Evolutionary conservation across 1,139 yeast species (phyloP), one percentile per base, ranked within the genome.

Genomic region (Suhomyces kunorum): DNA sequence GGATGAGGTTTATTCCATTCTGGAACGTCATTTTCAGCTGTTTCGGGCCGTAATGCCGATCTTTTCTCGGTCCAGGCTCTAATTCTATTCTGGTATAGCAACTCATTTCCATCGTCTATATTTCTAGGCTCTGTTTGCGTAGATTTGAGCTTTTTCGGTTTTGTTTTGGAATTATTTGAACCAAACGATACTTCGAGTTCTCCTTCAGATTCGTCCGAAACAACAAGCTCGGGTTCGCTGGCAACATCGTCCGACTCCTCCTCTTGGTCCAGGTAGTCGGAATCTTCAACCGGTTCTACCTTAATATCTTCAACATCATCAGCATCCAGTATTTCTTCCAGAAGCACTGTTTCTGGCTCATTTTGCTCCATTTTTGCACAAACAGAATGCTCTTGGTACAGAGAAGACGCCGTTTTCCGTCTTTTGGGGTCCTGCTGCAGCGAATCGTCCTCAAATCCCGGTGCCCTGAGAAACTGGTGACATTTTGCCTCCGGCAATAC

Each of bases 1-100:
- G 96, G 97, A 60, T 90, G 96, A 0, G 95, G 86, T 52, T 75
- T 75, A 27, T 66, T 58, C 86, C 89, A 84, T 54, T 82, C 88
- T 24, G 76, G 80, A 2, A 60, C 53, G 1, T 50, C 49, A 8
- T 37, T 30, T 8, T 22, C 28, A 6, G 19, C 18, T 14, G 28
- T 34, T 9, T 28, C 27, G 2, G 22, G 17, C 5, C 76, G 54
- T 7, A 61, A 52, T 5, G 55, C 42, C 0, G 78, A 64, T 32
- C 90, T 59, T 42, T 72, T 66, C 1, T 58, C 51, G 0, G 68
- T 58, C 97, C 97, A 90, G 6, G 61, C 56, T 4, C 61, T 57
- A 5, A 88, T 59, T 41, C 98, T 63, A 20, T 63, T 59, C 47
- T 80, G 81, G 56, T 83, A 89, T 18, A 68, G 59, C 1, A 49